Evolutionary conservation across 805 yeast genomes (phyloP).

Genomic region (Starmera caribaea): DNA sequence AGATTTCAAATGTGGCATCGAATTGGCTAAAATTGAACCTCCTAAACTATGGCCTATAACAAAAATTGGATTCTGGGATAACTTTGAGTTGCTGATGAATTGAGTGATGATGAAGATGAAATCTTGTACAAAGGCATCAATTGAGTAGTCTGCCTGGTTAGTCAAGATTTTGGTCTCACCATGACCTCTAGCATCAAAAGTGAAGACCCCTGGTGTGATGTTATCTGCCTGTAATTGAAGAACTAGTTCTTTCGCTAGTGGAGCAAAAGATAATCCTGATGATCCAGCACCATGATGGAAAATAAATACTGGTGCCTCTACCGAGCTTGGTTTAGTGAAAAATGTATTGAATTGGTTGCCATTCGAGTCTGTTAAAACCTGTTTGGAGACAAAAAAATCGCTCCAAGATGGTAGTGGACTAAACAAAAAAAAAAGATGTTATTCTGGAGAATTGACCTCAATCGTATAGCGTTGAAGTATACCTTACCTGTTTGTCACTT

Average conservation of each 20-base stretch:
- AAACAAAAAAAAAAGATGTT: background rate
- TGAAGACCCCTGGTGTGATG: conserved; percentile 49
- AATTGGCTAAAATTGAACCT: conserved; percentile 68
- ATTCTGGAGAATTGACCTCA: too few species aligned
- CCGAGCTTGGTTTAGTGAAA: conserved; percentile 39
- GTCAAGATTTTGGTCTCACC: conserved; percentile 37
- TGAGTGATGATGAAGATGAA: conserved; percentile 35
- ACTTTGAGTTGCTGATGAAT: conserved; percentile 20
- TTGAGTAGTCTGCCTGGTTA: conserved; percentile 27
- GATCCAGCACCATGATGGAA: conserved; percentile 97
- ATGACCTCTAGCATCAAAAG: conserved; percentile 83
- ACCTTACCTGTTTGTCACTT: too few species aligned
- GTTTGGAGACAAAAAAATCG: conserved; percentile 24
- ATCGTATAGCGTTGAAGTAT: too few species aligned
- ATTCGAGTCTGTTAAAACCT: conserved; percentile 7
- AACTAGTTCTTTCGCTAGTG: conserved; percentile 29
- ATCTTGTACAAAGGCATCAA: conserved; percentile 51
- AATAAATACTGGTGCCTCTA: conserved; percentile 47
- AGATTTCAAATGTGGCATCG: conserved; percentile 21
- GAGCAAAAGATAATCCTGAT: conserved; percentile 67
- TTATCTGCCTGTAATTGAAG: conserved; percentile 14
- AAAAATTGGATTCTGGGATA: conserved; percentile 28
- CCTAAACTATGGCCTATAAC: conserved; percentile 90
- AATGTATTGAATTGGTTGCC: conserved; percentile 42
- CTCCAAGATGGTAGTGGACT: conserved; percentile 16